A percentile compares a stretch with the other conserved stretches of the same genome.
Evolutionary conservation across 2,329 filamentous ascomycete species (phyloP).

Genomic region (Ascochyta clinopodiicola): DNA sequence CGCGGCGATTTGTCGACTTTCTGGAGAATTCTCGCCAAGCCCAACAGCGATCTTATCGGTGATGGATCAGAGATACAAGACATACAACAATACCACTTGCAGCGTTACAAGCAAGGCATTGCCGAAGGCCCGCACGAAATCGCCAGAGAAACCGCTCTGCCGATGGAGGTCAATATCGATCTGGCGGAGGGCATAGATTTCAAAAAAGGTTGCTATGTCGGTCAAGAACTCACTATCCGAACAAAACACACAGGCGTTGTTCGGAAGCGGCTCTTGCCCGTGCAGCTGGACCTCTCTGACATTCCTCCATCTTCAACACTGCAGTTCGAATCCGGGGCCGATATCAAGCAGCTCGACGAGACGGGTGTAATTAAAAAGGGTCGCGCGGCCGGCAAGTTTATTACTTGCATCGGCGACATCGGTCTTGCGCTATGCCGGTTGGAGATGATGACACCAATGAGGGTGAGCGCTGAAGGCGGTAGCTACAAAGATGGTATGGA

Average conservation of each 20-base stretch:
- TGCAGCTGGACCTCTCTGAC: conserved; percentile 67
- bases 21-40: conserved; percentile 12
- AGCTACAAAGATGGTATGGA: conserved; percentile 64
- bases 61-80: conserved; percentile 31
- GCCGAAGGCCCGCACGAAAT: conserved; percentile 87
- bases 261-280: conserved; percentile 84
- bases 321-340: conserved; percentile 50
- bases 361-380: conserved; percentile 54
- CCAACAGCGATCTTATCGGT: conserved; percentile 6
- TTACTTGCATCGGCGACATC: conserved; percentile 80
- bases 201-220: conserved; percentile 94
- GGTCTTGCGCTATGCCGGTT: conserved; percentile 86
- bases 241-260: conserved; percentile 95
- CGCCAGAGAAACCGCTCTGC: conserved; percentile 71
- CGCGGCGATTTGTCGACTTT: conserved; percentile 22
- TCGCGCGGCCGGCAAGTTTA: conserved; percentile 80
- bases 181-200: conserved; percentile 86
- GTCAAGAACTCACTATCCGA: conserved; percentile 94
- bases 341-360: conserved; percentile 60
- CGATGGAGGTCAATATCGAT: conserved; percentile 90
- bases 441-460: conserved; percentile 86
- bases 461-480: conserved; percentile 70
- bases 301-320: not conserved
- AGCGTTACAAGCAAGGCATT: conserved; percentile 80
- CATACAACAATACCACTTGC: conserved; percentile 68